Conservation (phyloP, 1,284 basidiomycete genomes). For the Volvariella surrecta region DNA sequence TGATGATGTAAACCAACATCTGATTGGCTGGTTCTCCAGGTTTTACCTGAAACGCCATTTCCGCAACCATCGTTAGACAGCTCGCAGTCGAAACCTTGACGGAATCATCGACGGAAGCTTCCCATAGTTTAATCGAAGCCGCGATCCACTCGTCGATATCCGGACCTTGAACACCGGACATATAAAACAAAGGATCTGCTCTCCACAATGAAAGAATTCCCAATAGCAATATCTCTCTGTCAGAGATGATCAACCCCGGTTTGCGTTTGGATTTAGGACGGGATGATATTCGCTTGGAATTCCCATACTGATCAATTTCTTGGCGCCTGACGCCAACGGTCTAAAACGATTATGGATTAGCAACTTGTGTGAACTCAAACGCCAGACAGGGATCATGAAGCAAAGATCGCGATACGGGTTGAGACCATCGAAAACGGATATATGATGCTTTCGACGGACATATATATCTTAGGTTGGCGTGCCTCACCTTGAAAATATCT, state of each 20-base stretch:
- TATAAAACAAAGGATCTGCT: conserved; percentile 43
- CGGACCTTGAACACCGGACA: conserved; percentile 20
- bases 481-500: conserved; percentile 45
- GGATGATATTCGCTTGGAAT: conserved; percentile 39
- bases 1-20: conserved; percentile 24
- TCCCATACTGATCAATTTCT: conserved; percentile 52
- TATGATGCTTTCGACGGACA: too few species aligned
- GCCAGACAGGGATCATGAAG: too few species aligned
- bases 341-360: conserved; percentile 23
- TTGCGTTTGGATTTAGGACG: conserved; percentile 53
- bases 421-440: background rate
- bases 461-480: conserved; percentile 4
- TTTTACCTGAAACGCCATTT: conserved; percentile 34
- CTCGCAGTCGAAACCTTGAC: conserved; percentile 48
- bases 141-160: conserved; percentile 39
- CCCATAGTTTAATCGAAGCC: conserved; percentile 45
- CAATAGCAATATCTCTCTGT: conserved; percentile 59
- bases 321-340: conserved; percentile 36
- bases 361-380: conserved; percentile 1
- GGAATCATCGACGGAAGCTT: conserved; percentile 48
- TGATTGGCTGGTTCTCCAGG: conserved; percentile 27
- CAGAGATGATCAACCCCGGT: conserved; percentile 48
- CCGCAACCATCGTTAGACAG: conserved; percentile 37
- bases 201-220: conserved; percentile 62
- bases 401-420: too few species aligned